Evolutionary conservation across 257 asterid species (phyloP).

Genomic region (Dorcoceras hygrometricum): DNA sequence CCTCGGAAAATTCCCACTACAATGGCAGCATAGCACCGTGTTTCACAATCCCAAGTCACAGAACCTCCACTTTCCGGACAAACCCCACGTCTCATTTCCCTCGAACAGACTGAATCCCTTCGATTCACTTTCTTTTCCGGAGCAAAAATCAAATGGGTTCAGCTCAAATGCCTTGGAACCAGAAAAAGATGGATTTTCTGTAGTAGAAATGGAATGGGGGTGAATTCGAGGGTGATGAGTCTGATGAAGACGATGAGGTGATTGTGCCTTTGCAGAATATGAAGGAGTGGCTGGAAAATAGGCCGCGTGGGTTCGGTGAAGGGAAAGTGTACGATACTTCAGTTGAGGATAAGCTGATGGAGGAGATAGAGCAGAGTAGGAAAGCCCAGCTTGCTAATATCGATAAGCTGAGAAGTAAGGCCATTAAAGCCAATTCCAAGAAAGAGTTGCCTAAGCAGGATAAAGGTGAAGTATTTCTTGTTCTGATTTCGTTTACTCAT

Average conservation of each 20-base stretch:
- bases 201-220: slow-evolving; percentile 42
- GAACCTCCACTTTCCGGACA: slow-evolving; percentile 29
- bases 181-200: slow-evolving; percentile 30
- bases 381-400: slow-evolving; percentile 76
- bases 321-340: slow-evolving; percentile 83
- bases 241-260: slow-evolving; percentile 45
- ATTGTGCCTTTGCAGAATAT: slow-evolving; percentile 56
- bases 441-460: slow-evolving; percentile 36
- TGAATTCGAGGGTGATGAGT: slow-evolving; percentile 24
- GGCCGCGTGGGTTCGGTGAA: slow-evolving; percentile 93
- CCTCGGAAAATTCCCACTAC: slow-evolving; percentile 42
- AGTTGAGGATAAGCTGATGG: slow-evolving; percentile 80
- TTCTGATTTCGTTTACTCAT: neutral
- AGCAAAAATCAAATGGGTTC: slow-evolving; percentile 33
- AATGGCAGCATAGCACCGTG: slow-evolving; percentile 28
- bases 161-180: slow-evolving; percentile 35
- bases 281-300: slow-evolving; percentile 64
- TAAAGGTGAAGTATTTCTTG: slow-evolving; percentile 43
- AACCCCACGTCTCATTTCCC: slow-evolving; percentile 32
- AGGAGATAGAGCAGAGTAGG: slow-evolving; percentile 80
- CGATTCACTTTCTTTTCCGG: slow-evolving; percentile 20
- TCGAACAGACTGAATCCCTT: slow-evolving; percentile 22
- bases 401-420: slow-evolving; percentile 62
- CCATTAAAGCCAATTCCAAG: slow-evolving; percentile 31
- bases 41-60: slow-evolving; percentile 32